A percentile compares a stretch with the other conserved stretches of the same genome.
Evolutionary conservation across 2,329 filamentous ascomycete genomes (phyloP).

Genomic region (Macrophomina tecta): DNA sequence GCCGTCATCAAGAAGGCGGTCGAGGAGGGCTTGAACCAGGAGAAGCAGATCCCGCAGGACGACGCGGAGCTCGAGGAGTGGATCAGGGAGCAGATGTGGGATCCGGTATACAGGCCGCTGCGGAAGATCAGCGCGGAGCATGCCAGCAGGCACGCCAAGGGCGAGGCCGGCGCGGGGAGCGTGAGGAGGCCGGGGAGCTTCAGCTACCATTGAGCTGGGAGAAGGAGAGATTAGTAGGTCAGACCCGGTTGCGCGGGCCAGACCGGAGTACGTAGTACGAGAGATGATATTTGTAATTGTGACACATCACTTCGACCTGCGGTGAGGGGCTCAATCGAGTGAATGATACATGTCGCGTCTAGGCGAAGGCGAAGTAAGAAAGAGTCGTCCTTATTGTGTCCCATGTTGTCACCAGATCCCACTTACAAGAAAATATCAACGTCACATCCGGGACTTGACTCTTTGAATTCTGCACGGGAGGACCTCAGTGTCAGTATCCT

Average conservation of each 20-base stretch:
- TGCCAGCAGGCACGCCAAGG: conserved; percentile 65
- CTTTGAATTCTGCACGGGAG: no score
- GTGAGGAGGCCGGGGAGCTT: conserved; percentile 36
- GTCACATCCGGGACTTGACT: no score
- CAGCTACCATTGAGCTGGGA: not conserved
- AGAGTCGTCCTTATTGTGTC: no score
- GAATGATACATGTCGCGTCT: no score
- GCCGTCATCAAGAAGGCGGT: conserved; percentile 76
- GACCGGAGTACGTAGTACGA: not conserved
- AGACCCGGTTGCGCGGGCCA: not conserved
- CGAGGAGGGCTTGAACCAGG: conserved; percentile 70
- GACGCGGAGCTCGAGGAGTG: conserved; percentile 68
- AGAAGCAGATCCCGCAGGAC: conserved; percentile 66
- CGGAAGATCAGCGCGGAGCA: conserved; percentile 59
- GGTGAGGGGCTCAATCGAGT: no score
- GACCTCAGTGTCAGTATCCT: no score
- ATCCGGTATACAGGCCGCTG: conserved; percentile 70
- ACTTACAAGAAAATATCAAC: no score
- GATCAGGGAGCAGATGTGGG: conserved; percentile 83
- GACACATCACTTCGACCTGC: no score
- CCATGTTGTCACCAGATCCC: no score
- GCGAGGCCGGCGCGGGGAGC: conserved; percentile 57
- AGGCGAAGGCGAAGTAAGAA: no score
- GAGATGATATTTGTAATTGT: no score
- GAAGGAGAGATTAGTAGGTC: not conserved